Evolutionary conservation across 1,139 yeast genomes (phyloP), one percentile per base, ranked within the genome.

Genomic region (Kurtzmaniella quercitrusa): DNA sequence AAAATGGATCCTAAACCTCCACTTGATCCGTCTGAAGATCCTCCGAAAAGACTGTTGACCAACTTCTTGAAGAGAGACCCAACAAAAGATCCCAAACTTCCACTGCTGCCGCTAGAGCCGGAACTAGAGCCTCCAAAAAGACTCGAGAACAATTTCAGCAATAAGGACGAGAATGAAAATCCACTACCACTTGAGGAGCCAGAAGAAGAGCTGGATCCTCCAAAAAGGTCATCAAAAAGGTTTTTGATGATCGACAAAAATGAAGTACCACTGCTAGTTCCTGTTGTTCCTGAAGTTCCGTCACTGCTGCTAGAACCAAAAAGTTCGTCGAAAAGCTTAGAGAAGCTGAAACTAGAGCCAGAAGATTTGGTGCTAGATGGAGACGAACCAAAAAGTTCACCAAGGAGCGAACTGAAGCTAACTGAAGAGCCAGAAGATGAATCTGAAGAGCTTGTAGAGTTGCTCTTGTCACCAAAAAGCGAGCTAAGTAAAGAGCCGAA

Each of bases 321-420:
- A 26, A 47, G 38, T 16, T 45, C 43, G 17, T 34, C 36, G 21
- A 47, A 39, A 8, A 47, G 39, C 32, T 46, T 23, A 5, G 33
- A 19, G 46, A 47, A 47, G 42, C 54, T 43, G 33, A 50, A 26
- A 7, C 48, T 43, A 9, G 35, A 36, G 11, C 44, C 42, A 18
- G 32, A 23, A 36, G 30, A 11, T 6, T 19, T 9, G 6, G 38
- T 17, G 38, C 15, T 36, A 14, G 41, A 37, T 14, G 43, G 36
- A 7, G 28, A 19, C 5, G 33, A 17, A 5, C 41, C 40, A 54
- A 48, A 32, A 50, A 43, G 36, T 32, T 26, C 33, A 9, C 50
- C 45, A 20, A 55, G 42, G 33, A 55, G 34, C 33, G 44, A 51
- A 34, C 39, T 43, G 14, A 48, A 46, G 17, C 43, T 35, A 23